Conservation (phyloP, 768 basidiomycete species). For the Tulasnella sp. region DNA sequence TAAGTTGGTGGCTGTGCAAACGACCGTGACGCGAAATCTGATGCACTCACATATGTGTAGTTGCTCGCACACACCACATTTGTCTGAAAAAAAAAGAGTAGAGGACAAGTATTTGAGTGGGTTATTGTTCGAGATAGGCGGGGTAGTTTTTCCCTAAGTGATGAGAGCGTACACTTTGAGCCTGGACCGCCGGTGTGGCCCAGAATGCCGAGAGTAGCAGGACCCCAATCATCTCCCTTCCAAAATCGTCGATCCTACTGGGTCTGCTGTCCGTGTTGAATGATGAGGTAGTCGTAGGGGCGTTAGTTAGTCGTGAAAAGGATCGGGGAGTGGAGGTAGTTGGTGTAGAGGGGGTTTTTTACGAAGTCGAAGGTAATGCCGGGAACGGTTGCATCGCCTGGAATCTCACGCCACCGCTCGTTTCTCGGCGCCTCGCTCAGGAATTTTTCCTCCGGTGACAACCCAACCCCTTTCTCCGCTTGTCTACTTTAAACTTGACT, state of each 20-base stretch:
- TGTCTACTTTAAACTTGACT: too few species aligned
- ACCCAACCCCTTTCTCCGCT: too few species aligned
- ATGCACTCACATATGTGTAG: not conserved
- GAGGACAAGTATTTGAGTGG: not conserved
- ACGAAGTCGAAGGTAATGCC: too few species aligned
- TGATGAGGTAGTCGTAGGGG: not conserved
- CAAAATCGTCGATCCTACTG: not conserved
- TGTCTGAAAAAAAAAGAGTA: not conserved
- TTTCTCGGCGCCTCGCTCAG: too few species aligned
- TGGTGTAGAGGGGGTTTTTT: too few species aligned
- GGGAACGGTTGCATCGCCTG: too few species aligned
- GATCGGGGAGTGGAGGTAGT: not conserved
- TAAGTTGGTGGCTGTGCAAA: not conserved
- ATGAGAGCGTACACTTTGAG: conserved; percentile 3
- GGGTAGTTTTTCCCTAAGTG: not conserved
- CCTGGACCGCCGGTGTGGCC: not conserved
- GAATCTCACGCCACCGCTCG: too few species aligned
- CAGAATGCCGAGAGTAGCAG: not conserved
- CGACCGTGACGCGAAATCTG: not conserved
- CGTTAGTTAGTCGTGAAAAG: not conserved
- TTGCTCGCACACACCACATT: not conserved
- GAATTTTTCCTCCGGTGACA: too few species aligned
- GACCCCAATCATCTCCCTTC: not conserved
- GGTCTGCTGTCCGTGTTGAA: not conserved
- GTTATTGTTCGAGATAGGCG: not conserved